Conservation (phyloP, 495 filamentous ascomycete species). For the Achaetomiella virescens region DNA sequence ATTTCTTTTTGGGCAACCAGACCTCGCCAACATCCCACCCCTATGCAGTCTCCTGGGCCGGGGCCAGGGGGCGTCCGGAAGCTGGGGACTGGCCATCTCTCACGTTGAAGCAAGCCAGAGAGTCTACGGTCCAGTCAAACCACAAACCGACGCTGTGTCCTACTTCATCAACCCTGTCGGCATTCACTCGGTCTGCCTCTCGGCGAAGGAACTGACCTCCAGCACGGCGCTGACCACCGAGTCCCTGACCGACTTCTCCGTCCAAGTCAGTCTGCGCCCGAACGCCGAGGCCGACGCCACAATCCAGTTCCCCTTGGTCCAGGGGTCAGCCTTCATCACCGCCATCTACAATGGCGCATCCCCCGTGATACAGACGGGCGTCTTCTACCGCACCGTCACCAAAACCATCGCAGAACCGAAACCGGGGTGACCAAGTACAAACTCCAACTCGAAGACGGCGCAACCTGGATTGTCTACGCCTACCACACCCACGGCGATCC, state of each 20-base stretch:
- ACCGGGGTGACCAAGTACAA: conserved; percentile 72
- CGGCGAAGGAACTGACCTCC: conserved; percentile 62
- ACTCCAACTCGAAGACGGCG: conserved; percentile 62
- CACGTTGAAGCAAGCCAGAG: conserved; percentile 62
- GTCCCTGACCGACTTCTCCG: conserved; percentile 61
- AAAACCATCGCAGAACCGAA: conserved; percentile 51
- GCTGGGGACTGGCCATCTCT: conserved; percentile 71
- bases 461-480: conserved; percentile 76
- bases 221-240: conserved; percentile 58
- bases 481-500: conserved; percentile 44
- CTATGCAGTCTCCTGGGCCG: conserved; percentile 76
- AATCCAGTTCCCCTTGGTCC: conserved; percentile 75
- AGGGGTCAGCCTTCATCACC: conserved; percentile 86
- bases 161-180: conserved; percentile 82
- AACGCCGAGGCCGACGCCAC: conserved; percentile 43
- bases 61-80: conserved; percentile 57
- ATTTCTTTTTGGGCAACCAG: conserved; percentile 76
- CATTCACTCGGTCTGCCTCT: conserved; percentile 72
- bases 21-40: conserved; percentile 69
- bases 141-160: conserved; percentile 48
- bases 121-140: conserved; percentile 50
- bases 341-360: conserved; percentile 64
- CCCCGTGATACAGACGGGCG: conserved; percentile 65
- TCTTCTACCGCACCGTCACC: conserved; percentile 65
- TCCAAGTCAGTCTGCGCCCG: conserved; percentile 59